Evolutionary conservation across 352 stramenopile genomes (phyloP), one percentile per base, ranked within the genome.

Genomic region (Thalassiosira mediterranea): DNA sequence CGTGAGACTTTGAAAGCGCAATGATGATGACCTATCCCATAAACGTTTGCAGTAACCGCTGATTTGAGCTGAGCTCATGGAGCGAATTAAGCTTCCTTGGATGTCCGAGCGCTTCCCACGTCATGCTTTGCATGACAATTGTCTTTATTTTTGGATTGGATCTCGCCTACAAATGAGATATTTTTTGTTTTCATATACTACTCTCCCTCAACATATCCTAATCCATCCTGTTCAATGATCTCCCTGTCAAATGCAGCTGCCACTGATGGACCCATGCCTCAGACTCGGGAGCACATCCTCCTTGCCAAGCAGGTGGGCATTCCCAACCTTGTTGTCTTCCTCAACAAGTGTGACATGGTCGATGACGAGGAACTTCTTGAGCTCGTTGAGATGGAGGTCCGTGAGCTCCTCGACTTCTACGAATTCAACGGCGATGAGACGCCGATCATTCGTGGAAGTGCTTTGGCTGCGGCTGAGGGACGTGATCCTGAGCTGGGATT

Each of bases 261-360:
- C 31, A 96, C 95, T 1, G 95, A 98, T 77, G 95, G 95, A 46
- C 93, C 95, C 28, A 98, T 98, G 95, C 95, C 95, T 2, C 96
- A 98, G 85, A 98, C 96, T 0, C 89, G 96, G 51, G 96, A 98
- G 83, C 96, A 98, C 87, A 98, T 98, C 76, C 87, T 98, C 63
- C 84, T 98, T 10, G 95, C 95, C 37, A 94, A 96, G 72, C 95
- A 98, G 86, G 91, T 96, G 11, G 89, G 88, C 21, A 93, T 94
- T 51, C 88, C 88, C 46, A 89, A 90, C 42, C 86, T 98, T 7
- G 96, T 98, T 31, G 95, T 98, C 11, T 98, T 98, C 81, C 88
- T 98, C 67, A 98, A 98, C 88, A 98, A 98, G 84, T 91, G 95
- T 56, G 96, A 98, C 87, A 79, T 95, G 76, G 93, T 98, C 23